Conservation (phyloP, 495 filamentous ascomycete species). For the Penicillium verhagenii region DNA sequence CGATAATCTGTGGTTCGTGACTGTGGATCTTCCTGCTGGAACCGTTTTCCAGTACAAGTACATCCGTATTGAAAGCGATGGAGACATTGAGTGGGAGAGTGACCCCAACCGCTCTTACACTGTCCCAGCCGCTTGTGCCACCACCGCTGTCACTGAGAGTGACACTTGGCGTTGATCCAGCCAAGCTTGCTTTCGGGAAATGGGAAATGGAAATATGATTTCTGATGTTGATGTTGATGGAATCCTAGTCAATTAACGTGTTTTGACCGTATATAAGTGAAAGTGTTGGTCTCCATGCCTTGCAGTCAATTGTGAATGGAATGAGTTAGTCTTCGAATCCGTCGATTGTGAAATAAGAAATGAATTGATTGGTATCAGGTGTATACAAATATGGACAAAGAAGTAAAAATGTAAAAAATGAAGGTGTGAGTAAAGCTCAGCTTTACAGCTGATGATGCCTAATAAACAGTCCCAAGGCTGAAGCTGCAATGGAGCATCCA, state of each 20-base stretch:
- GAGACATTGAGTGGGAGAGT: conserved; percentile 60
- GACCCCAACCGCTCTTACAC: conserved; percentile 62
- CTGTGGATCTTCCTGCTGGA: conserved; percentile 51
- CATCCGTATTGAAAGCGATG: conserved; percentile 55
- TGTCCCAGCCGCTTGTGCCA: conserved; percentile 48
- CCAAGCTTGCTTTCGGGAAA: neutral
- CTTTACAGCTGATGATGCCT: conserved; percentile 29
- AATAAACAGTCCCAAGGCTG: conserved; percentile 29
- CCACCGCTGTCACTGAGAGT: conserved; percentile 33
- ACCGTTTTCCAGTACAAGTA: conserved; percentile 66
- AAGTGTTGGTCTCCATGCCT: no score
- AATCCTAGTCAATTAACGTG: no score
- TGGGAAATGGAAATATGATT: no score
- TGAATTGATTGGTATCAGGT: neutral
- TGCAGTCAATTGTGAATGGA: no score
- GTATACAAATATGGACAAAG: conserved; percentile 26
- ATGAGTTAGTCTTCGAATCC: no score
- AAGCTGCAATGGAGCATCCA: conserved; percentile 25
- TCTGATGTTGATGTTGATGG: no score
- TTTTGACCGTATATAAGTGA: no score
- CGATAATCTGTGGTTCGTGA: conserved; percentile 59
- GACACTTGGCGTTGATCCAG: conserved; percentile 31
- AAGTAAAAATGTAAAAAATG: no score
- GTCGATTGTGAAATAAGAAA: no score
- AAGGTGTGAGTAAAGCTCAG: neutral